Percentiles rank a stretch among this genome's conserved stretches.
Evolutionary conservation across 352 stramenopile species (phyloP).

Genomic region (Phytophthora citricola): DNA sequence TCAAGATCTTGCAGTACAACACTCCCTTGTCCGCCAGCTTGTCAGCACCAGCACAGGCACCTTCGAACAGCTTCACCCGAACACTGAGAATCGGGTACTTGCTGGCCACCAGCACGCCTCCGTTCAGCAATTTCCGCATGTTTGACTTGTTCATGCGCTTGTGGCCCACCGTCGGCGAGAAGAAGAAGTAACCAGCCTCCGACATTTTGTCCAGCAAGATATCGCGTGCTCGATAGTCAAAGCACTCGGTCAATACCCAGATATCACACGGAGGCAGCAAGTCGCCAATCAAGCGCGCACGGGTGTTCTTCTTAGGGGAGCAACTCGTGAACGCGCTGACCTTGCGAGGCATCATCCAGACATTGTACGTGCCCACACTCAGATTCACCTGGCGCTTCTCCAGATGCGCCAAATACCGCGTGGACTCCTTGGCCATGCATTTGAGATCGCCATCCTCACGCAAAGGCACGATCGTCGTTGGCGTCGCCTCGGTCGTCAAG

Average conservation of each 20-base stretch:
- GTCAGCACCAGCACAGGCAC: constrained; percentile 65
- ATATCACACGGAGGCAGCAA: constrained; percentile 71
- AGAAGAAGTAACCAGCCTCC: constrained; percentile 69
- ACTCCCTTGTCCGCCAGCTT: constrained; percentile 81
- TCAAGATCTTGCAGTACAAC: constrained; percentile 83
- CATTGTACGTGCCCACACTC: constrained; percentile 79
- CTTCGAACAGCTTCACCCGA: constrained; percentile 76
- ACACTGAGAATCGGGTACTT: constrained; percentile 82
- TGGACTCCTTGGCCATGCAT: constrained; percentile 76
- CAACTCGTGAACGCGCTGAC: constrained; percentile 75
- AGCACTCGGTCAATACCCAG: constrained; percentile 84
- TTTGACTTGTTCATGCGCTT: constrained; percentile 69
- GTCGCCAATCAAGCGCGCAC: constrained; percentile 72
- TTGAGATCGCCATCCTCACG: constrained; percentile 71
- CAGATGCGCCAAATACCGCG: constrained; percentile 62
- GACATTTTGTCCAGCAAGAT: constrained; percentile 74
- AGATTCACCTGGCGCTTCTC: constrained; percentile 64
- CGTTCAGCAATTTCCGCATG: constrained; percentile 77
- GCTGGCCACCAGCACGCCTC: constrained; percentile 70
- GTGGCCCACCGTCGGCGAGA: constrained; percentile 75
- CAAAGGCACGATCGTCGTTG: constrained; percentile 69
- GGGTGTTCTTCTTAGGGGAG: constrained; percentile 81
- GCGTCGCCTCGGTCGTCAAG: constrained; percentile 66
- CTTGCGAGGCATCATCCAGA: constrained; percentile 87
- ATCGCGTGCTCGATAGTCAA: constrained; percentile 73